Base-by-base conservation (phyloP, 1,284 basidiomycete species). In the Takashimella koratensis region DNA sequence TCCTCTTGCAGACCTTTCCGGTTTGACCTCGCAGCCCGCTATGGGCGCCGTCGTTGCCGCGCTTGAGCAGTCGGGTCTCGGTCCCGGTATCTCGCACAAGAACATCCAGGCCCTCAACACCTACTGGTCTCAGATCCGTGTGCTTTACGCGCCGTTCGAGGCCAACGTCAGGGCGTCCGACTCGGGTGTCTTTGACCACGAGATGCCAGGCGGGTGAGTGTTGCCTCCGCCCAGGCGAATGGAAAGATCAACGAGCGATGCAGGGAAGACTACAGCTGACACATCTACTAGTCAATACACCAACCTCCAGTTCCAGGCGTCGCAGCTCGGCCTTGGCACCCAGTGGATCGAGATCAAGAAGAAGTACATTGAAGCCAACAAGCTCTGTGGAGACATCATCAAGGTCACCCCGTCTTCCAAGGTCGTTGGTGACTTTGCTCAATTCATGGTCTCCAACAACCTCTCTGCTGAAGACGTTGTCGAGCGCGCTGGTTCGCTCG, bases 391-490 rank as follows among this genome's bases (percentile, higher is more conserved):
- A 49, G 94, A 98, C 71, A 88, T 99, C 73, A 88, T 98, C 81
- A 99, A 99, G 83, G 95, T 98, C 66, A 99, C 96, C 22, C 96
- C 96, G 39, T 97, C 96, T 20, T 98, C 96, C 56, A 98, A 98
- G 81, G 92, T 97, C 49, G 95, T 98, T 52, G 96, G 96, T 45
- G 96, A 99, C 80, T 95, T 99, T 77, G 96, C 96, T 24, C 91
- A 95, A 76, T 97, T 92, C 86, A 94, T 98, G 92, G 94, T 93
- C 39, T 90, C 91, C 62, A 98, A 98, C 81, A 85, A 86, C 64
- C 81, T 98, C 53, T 83, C 84, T 51, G 90, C 90, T 76, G 79
- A 88, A 68, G 88, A 97, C 60, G 92, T 98, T 43, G 73, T 93
- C 57, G 84, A 86, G 26, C 84, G 86, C 49, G 96, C 94, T 47